Evolutionary conservation across 2,329 filamentous ascomycete genomes (phyloP), one percentile per base, ranked within the genome.

Genomic region (Alternaria sp.): DNA sequence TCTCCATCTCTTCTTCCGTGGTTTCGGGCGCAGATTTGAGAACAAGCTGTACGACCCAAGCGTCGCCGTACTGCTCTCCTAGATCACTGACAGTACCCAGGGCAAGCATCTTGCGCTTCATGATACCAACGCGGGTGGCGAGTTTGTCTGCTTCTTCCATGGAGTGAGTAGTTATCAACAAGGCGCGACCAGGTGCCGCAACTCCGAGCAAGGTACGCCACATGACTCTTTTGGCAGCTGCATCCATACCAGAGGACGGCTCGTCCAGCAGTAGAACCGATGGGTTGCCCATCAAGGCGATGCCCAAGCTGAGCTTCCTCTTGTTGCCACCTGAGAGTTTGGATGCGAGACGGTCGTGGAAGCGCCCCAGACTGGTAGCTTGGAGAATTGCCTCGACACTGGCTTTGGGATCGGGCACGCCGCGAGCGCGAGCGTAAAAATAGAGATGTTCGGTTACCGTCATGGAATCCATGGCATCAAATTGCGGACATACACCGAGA

Each of bases 131-230:
- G 1, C 93, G 86, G 30, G 88, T 89, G 0, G 94, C 94, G 3
- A 98, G 84, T 1, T 93, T 93, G 72, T 97, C 93, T 0, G 94
- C 94, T 80, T 97, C 94, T 77, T 97, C 94, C 93, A 97, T 97
- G 50, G 88, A 92, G 78, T 98, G 94, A 0, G 94, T 97, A 0
- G 94, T 97, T 18, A 98, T 85, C 2, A 98, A 84, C 16, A 97
- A 87, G 0, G 90, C 92, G n/a, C 94, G 87, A 0, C 93, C 93
- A 0, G 88, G 74, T 9, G 73, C 86, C 0, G 90, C 89, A 4
- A 94, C 89, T 1, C 88, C 85, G 4, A 87, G 87, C 1, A 97
- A 84, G 0, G 93, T 97, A 58, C 88, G 88, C 94, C 94, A 97
- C 92, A 98, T 97, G 66, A 96, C 86, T 43, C 94, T 87, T 78